These are phyloP conservation scores for Acanthamoeba healyi DNA, from an alignment of 208 protist genomes.

Conservation along the genomic window DNA sequence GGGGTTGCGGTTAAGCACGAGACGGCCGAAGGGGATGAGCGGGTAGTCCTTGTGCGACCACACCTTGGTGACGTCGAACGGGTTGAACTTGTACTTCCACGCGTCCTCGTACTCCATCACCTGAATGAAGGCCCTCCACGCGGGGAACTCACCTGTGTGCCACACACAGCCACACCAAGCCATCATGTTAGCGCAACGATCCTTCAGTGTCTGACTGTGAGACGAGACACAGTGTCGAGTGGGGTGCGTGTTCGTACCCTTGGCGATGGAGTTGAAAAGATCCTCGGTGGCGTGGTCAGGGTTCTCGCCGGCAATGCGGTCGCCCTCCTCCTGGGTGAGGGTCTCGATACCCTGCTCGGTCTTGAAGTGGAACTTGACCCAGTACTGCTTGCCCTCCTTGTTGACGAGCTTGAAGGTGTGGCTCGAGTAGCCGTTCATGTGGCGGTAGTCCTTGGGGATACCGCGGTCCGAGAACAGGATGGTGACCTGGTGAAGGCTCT, in stretches of 20 bases:
- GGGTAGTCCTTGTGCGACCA: slow-evolving; percentile 91
- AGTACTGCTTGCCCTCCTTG: slow-evolving; percentile 85
- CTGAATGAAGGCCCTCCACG: slow-evolving; percentile 91
- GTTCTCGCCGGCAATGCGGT: slow-evolving; percentile 83
- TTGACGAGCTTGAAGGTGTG: slow-evolving; percentile 92
- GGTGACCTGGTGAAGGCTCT: slow-evolving; percentile 90
- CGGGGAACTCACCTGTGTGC: slow-evolving; percentile 86
- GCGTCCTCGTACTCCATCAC: slow-evolving; percentile 90
- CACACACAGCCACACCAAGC: slow-evolving; percentile 76
- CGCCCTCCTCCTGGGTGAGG: slow-evolving; percentile 90
- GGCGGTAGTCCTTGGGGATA: slow-evolving; percentile 87
- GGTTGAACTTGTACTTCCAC: slow-evolving; percentile 86
- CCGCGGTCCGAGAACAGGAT: slow-evolving; percentile 89
- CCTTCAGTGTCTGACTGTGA: background rate
- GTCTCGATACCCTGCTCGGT: slow-evolving; percentile 89
- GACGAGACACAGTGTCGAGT: too few relatives aligned
- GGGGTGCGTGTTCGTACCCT: too few relatives aligned
- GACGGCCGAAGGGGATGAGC: slow-evolving; percentile 88
- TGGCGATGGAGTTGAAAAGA: slow-evolving; percentile 86
- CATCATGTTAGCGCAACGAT: slow-evolving; percentile 7
- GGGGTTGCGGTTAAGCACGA: slow-evolving; percentile 92
- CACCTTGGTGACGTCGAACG: slow-evolving; percentile 93
- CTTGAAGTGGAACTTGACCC: slow-evolving; percentile 92
- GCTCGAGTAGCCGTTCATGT: slow-evolving; percentile 88
- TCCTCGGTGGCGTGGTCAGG: slow-evolving; percentile 89